Evolutionary conservation across 2,329 filamentous ascomycete species (phyloP).

Genomic region (Aspergillus eucalypticola): DNA sequence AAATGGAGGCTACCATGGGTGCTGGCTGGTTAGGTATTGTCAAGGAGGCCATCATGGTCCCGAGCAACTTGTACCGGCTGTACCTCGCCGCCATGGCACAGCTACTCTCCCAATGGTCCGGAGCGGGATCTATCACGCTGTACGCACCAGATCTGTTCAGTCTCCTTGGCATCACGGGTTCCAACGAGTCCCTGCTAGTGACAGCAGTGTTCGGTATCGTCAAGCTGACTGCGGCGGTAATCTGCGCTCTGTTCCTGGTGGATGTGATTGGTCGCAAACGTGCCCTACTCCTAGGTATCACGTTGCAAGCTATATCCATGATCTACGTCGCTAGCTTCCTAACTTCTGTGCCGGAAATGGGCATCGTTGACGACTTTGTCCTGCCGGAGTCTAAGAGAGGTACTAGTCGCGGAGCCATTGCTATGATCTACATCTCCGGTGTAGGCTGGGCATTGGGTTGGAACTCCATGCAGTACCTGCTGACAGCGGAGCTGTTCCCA

Average conservation of each 20-base stretch:
- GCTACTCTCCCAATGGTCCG: slow-evolving; percentile 72
- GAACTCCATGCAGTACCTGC: slow-evolving; percentile 77
- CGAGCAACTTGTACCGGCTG: slow-evolving; percentile 70
- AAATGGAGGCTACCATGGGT: slow-evolving; percentile 70
- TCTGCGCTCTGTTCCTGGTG: slow-evolving; percentile 76
- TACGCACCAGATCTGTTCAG: slow-evolving; percentile 74
- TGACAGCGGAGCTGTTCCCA: slow-evolving; percentile 76
- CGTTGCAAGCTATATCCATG: slow-evolving; percentile 62
- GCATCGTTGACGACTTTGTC: slow-evolving; percentile 50
- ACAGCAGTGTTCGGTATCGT: slow-evolving; percentile 75
- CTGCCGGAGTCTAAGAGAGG: slow-evolving; percentile 53
- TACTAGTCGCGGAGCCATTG: slow-evolving; percentile 64
- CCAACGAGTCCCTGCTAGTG: slow-evolving; percentile 68
- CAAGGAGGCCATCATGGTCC: slow-evolving; percentile 67
- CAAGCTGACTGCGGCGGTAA: slow-evolving; percentile 66
- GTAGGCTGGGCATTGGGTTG: slow-evolving; percentile 70
- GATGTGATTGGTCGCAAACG: slow-evolving; percentile 76
- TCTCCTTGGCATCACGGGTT: slow-evolving; percentile 68
- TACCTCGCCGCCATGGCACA: slow-evolving; percentile 69
- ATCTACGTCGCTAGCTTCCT: slow-evolving; percentile 64
- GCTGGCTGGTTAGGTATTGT: slow-evolving; percentile 64
- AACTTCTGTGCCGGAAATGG: slow-evolving; percentile 60
- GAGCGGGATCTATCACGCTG: slow-evolving; percentile 72
- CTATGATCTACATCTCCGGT: slow-evolving; percentile 71
- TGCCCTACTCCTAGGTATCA: slow-evolving; percentile 61